Evolutionary conservation across 1,284 basidiomycete species (phyloP), one percentile per base, ranked within the genome.

Genomic region (Ustilago cynodontis): DNA sequence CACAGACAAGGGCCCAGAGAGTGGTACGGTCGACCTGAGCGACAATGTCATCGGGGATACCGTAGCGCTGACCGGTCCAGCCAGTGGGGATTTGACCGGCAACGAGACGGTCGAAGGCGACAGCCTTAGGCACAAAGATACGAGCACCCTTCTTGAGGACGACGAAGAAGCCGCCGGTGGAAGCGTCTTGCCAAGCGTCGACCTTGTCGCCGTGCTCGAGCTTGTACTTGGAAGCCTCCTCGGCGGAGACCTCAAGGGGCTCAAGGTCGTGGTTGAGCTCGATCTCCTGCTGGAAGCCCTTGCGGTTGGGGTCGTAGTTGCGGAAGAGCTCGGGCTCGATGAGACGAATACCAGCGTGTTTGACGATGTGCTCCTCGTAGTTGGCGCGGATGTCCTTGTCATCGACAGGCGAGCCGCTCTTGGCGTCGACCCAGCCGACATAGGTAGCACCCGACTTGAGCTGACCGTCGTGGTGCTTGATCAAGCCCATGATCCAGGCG

Each of bases 91-190:
- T 90, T 87, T 99, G 96, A 67, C 95, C 96, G 63, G 93, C 95
- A 65, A 98, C 96, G 56, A 93, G 91, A 65, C 96, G 93, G 86
- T 92, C 94, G 89, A 99, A 99, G 82, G 90, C 91, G 90, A 98
- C 92, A 3, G 96, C 93, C 88, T 99, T 99, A 69, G 96, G 96
- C 54, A 98, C 92, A 78, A 93, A 90, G 80, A 99, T 89, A 63
- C 94, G 92, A 13, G 96, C 95, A 63, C 96, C 97, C 88, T 95
- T 97, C 91, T 98, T 98, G 90, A 99, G 92, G 88, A 98, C 97
- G 84, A 95, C 94, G 81, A 93, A 94, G 93, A 93, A 98, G 85
- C 73, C 74, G 50, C 95, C 94, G 18, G 60, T 70, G 37, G 93
- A 94, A 20, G 93, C 92, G 81, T 92, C 92, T 9, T 91, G 92